Evolutionary conservation across 306 rosid species (phyloP), one percentile per base, ranked within the genome.

Genomic region (Spatholobus suberectus): DNA sequence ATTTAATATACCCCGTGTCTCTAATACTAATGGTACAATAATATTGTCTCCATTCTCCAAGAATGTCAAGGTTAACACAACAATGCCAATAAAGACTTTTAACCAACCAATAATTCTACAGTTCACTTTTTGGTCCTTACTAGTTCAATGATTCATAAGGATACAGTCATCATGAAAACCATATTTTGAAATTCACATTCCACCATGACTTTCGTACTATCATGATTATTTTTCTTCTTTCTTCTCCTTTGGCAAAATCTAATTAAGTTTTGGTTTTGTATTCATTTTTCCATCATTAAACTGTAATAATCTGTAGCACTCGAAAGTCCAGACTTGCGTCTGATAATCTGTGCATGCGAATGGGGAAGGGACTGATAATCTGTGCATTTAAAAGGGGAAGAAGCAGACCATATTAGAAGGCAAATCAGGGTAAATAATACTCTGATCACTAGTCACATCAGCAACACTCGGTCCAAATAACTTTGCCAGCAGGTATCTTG

Each of bases 381-480:
- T 47, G 66, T 44, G 66, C 37, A 26, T 43, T 29, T 32, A 67
- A 67, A 66, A 73, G 65, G 79, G 83, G 76, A 52, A 20, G 26
- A 52, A 84, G 67, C 81, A 79, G n/a, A 95, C 97, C 97, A 93
- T 89, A 80, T 95, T 94, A 63, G 96, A 91, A 83, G 96, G 98
- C 69, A 94, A 93, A 70, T 94, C 98, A 43, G 78, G 90, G 82
- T 94, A 90, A 58, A 92, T 73, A 82, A 91, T 57, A 61, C 83
- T 88, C 24, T 78, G 79, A 66, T 91, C 34, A 69, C 85, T 88
- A 44, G 98, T 92, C 81, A 89, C 89, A 12, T 66, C 77, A n/a
- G 87, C 89, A 46, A 52, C 85, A n/a, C 79, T 87, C 0, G 96
- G 96, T 40, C 97, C 97, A 79, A 92, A 92, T 67, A 94, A 80